Base-by-base conservation (phyloP, 805 yeast genomes). In the Candida germanica region DNA sequence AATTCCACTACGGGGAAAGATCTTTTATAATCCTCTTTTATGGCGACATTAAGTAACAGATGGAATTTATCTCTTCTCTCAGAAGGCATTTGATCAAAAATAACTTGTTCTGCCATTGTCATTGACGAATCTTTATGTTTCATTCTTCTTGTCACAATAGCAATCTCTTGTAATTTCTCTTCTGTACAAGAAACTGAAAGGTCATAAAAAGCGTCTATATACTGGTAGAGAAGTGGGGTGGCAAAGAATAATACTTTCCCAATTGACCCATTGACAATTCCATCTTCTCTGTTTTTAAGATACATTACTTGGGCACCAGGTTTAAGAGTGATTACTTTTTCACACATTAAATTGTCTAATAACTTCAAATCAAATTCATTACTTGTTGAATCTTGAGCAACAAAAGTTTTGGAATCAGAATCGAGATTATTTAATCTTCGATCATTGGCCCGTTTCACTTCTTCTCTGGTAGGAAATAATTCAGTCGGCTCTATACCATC, bases 261-360 rank as follows among this genome's bases (percentile, higher is more conserved):
- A 25, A 91, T 66, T 0, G 96, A 77, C 3, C 99, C 98, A 61
- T 93, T 93, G 26, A 93, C 98, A 25, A 93, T 64, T 2, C 69
- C 61, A 7, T 78, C 83, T 45, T 86, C 89, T 19, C 75, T 70
- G 55, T 93, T 93, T 50, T 85, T 87, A 46, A 93, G 62, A 71
- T 87, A 79, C 96, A 93, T 89, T 1, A 93, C 97, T 58, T 93
- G 98, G 0, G 96, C 94, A 24, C 87, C 87, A 36, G 77, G 80
- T 56, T 89, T 91, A 45, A 93, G 62, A 2, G 65, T 69, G 11
- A 93, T 52, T 5, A 48, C 53, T 39, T 73, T 70, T 18, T 82
- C 84, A 29, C 93, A 94, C 83, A 89, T 80, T 26, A 87, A 66
- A 30, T 73, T 71, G 14, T 82, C 80, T 33, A 81, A 58, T 39